These are phyloP conservation scores for Candida maris DNA, from an alignment of 805 yeast species.

Conservation along the genomic window DNA sequence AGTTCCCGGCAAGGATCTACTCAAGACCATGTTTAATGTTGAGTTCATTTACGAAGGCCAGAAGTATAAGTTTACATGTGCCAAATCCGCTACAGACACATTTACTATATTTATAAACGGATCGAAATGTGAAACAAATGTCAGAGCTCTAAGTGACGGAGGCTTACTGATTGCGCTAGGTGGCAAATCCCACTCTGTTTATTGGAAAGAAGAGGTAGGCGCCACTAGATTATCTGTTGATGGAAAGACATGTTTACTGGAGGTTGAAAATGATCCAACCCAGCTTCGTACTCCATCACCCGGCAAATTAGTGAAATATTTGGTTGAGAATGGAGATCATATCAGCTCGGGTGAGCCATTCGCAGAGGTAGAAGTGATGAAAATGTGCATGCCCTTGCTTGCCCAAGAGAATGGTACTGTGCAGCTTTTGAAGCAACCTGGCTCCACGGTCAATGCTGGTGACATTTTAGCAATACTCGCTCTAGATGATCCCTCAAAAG, in stretches of 20 bases:
- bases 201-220: conserved; percentile 97
- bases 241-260: conserved; percentile 89
- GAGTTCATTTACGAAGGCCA: conserved; percentile 95
- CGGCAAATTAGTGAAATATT: conserved; percentile 90
- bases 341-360: conserved; percentile 86
- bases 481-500: conserved; percentile 94
- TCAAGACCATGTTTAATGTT: conserved; percentile 85
- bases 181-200: conserved; percentile 91
- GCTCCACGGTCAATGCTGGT: conserved; percentile 95
- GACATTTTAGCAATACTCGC: conserved; percentile 94
- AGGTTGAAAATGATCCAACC: conserved; percentile 96
- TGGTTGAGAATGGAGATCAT: conserved; percentile 95
- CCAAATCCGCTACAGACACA: conserved; percentile 80
- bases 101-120: conserved; percentile 93
- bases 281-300: conserved; percentile 98
- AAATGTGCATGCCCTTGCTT: conserved; percentile 97
- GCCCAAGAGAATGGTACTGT: conserved; percentile 92
- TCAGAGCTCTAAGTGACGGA: conserved; percentile 88
- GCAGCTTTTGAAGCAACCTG: conserved; percentile 94
- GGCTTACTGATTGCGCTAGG: conserved; percentile 84
- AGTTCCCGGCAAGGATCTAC: conserved; percentile 76
- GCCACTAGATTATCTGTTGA: conserved; percentile 95
- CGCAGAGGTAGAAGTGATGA: conserved; percentile 99
- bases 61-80: conserved; percentile 92
- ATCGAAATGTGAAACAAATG: conserved; percentile 82